These are phyloP conservation scores for Daldinia bambusicola DNA, from an alignment of 495 filamentous ascomycete species.

Conservation along the genomic window DNA sequence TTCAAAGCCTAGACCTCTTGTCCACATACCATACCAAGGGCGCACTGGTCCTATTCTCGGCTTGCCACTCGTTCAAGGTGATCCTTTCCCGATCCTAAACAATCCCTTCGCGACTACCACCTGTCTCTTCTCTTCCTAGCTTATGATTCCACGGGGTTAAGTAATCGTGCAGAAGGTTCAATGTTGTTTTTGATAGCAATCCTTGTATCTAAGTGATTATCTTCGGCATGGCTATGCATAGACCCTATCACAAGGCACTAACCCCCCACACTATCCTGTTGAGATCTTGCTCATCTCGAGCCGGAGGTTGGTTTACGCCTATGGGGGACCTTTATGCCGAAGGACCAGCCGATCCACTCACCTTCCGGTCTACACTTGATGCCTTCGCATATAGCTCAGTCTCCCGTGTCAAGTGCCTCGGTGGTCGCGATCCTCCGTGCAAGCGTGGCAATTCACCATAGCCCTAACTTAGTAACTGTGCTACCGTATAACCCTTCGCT, in stretches of 20 bases:
- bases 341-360: slow-evolving; percentile 38
- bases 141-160: neutral
- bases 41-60: neutral
- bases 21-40: neutral
- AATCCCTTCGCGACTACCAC: neutral
- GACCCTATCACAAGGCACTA: slow-evolving; percentile 21
- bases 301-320: slow-evolving; percentile 32
- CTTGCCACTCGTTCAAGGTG: neutral
- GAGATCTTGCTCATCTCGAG: slow-evolving; percentile 49
- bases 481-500: slow-evolving; percentile 35
- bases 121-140: neutral
- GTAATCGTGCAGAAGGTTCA: slow-evolving; percentile 1
- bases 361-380: slow-evolving; percentile 43
- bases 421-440: slow-evolving; percentile 38
- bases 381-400: slow-evolving; percentile 45
- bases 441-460: slow-evolving; percentile 7
- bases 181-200: neutral
- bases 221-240: neutral
- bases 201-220: neutral
- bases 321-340: slow-evolving; percentile 44
- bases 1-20: slow-evolving; percentile 5
- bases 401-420: slow-evolving; percentile 38
- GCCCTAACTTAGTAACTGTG: slow-evolving; percentile 38
- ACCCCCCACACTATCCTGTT: slow-evolving; percentile 40
- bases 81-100: slow-evolving; percentile 4